These are phyloP conservation scores for Astragalus glycyphyllos DNA, from an alignment of 306 rosid genomes.

Conservation along the genomic window DNA sequence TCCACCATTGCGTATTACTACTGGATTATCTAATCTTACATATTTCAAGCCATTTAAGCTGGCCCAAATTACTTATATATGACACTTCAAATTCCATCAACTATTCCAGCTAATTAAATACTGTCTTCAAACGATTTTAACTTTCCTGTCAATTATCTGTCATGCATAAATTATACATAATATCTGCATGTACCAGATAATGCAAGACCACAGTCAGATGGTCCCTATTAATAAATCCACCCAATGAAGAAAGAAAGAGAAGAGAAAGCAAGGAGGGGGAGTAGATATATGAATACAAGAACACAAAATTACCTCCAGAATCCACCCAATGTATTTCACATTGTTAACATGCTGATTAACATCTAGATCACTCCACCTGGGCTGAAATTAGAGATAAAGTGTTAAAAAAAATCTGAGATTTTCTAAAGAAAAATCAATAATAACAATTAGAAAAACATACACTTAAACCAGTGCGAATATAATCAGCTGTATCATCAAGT, in stretches of 20 bases:
- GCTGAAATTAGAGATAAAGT: conserved; percentile 55
- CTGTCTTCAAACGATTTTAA: no score
- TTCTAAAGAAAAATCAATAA: conserved; percentile 3
- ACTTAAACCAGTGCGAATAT: conserved; percentile 67
- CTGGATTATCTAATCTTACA: no score
- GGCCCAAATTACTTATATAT: no score
- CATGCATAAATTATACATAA: no score
- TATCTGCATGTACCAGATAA: no score
- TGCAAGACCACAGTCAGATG: not conserved
- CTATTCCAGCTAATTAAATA: no score
- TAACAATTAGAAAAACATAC: conserved; percentile 52
- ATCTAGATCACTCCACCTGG: conserved; percentile 94
- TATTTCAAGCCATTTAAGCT: no score
- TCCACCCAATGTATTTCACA: conserved; percentile 98
- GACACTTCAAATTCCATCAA: no score
- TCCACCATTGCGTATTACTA: no score
- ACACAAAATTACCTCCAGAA: conserved; percentile 77
- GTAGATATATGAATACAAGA: conserved; percentile 1
- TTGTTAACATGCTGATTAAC: conserved; percentile 97
- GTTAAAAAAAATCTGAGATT: conserved; percentile 7
- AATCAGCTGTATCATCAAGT: conserved; percentile 75
- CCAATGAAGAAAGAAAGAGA: not conserved
- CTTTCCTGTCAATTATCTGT: no score
- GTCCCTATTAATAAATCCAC: conserved; percentile 13
- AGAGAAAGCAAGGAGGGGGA: not conserved